Base-by-base conservation (phyloP, 2,329 filamentous ascomycete genomes). In the Coniochaeta sp. region DNA sequence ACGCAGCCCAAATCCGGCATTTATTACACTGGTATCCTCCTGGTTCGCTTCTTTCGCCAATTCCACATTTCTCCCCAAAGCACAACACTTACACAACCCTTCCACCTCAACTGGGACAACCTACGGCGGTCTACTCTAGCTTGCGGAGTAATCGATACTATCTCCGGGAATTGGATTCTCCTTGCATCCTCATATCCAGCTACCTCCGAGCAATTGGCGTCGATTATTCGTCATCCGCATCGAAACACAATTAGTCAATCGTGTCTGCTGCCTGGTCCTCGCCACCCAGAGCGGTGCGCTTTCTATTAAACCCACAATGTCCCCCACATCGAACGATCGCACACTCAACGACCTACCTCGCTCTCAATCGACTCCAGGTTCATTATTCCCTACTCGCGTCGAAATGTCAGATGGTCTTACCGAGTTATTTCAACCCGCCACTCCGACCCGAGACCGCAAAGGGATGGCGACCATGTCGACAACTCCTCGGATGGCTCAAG, bases 211-310 rank as follows among this genome's bases (percentile, higher is more conserved):
- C 38, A 42, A 42, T 42, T 42, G 38, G 38, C 20, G 20, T 42
- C n/a, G 10, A 3, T 42, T 27, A 31, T 38, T 49, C 51, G 48
- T 55, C 51, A 49, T 50, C 50, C 14, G 3, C 20, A 18, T 18
- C n/a, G n/a, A n/a, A n/a, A n/a, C n/a, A n/a, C 4, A 9, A 42
- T 14, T 6, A 42, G 38, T 51, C 33, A 24, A 49, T 55, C 53
- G 51, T 54, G 56, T 54, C 56, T 56, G 47, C 52, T 51, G 47
- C 52, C 51, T 52, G 28, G 48, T 18, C 31, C 52, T 58, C 55
- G 56, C 57, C 57, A 58, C 56, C 50, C 30, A 28, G 28, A 33
- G 45, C 46, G n/a, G n/a, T n/a, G 40, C 55, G n/a, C 32, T 28
- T 20, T 16, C 24, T 33, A 18, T 26, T 50, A 18, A 27, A 47